Conservation (phyloP, 305 asterid genomes). For the Euphrasia arctica region DNA sequence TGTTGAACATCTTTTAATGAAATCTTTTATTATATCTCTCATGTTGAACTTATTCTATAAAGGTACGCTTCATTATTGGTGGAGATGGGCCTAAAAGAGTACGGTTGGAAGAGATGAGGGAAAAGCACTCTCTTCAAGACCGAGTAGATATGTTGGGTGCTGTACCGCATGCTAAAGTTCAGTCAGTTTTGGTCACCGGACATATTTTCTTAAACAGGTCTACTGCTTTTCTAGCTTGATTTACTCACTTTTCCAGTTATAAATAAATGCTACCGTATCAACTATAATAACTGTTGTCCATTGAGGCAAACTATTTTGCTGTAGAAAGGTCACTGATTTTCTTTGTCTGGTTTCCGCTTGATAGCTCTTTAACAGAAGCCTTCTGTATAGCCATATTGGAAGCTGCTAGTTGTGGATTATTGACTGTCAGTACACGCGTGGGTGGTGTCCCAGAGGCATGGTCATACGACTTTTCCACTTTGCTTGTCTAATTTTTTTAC, state of each 20-base stretch:
- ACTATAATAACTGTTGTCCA: background rate
- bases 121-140: conserved; percentile 95
- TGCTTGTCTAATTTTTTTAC: conserved; percentile 30
- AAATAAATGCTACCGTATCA: background rate
- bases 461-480: conserved; percentile 31
- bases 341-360: conserved; percentile 31
- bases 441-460: conserved; percentile 99
- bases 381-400: conserved; percentile 98
- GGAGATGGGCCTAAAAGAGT: conserved; percentile 99
- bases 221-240: background rate
- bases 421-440: conserved; percentile 97
- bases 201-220: conserved; percentile 95
- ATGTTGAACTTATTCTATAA: conserved; percentile 21
- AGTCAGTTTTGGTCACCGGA: conserved; percentile 77
- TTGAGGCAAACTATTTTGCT: background rate
- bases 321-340: background rate
- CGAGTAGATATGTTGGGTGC: conserved; percentile 99
- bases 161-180: conserved; percentile 97
- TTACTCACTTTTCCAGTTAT: too few species aligned
- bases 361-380: conserved; percentile 96
- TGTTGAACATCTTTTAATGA: background rate
- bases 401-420: conserved; percentile 97
- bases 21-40: conserved; percentile 17
- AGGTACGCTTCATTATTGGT: conserved; percentile 95
- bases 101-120: conserved; percentile 97